Conservation (phyloP, 1,284 basidiomycete genomes). For the Xerocomus tenax region DNA sequence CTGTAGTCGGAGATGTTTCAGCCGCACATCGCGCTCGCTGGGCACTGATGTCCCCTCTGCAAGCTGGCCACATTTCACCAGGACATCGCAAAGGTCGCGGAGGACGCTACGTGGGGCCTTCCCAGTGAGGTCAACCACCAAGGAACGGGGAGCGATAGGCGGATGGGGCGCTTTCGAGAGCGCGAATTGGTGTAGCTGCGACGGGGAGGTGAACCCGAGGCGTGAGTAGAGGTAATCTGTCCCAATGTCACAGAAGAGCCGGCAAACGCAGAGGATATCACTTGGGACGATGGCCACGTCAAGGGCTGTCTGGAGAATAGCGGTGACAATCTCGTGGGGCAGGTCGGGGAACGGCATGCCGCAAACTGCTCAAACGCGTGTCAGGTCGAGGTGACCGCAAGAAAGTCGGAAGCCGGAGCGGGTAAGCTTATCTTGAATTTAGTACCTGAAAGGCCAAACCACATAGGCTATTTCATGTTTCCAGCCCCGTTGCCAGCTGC, state of each 20-base stretch:
- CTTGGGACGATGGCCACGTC: conserved; percentile 8
- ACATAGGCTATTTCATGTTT: background rate
- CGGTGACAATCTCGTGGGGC: conserved; percentile 23
- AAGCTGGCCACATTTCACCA: conserved; percentile 11
- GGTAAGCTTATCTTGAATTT: background rate
- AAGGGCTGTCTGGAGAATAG: conserved; percentile 15
- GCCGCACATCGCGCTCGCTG: conserved; percentile 9
- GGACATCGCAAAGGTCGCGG: conserved; percentile 6
- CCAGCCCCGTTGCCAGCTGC: background rate
- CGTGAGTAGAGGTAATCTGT: conserved; percentile 26
- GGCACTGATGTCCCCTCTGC: background rate
- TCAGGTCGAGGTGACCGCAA: background rate
- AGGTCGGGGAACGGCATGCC: conserved; percentile 12
- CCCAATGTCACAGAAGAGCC: conserved; percentile 14
- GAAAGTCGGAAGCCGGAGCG: background rate
- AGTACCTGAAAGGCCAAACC: background rate
- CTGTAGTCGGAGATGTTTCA: conserved; percentile 35
- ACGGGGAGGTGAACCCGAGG: conserved; percentile 20
- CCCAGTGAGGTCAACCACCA: conserved; percentile 17
- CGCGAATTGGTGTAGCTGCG: conserved; percentile 15
- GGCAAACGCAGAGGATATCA: conserved; percentile 17
- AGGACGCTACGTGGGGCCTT: conserved; percentile 7
- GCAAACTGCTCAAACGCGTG: background rate
- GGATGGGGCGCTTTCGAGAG: conserved; percentile 14
- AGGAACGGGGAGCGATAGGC: conserved; percentile 13